phyloP scores from a whole-genome alignment of 257 asterid species.

The Solanum sitiens region DNA sequence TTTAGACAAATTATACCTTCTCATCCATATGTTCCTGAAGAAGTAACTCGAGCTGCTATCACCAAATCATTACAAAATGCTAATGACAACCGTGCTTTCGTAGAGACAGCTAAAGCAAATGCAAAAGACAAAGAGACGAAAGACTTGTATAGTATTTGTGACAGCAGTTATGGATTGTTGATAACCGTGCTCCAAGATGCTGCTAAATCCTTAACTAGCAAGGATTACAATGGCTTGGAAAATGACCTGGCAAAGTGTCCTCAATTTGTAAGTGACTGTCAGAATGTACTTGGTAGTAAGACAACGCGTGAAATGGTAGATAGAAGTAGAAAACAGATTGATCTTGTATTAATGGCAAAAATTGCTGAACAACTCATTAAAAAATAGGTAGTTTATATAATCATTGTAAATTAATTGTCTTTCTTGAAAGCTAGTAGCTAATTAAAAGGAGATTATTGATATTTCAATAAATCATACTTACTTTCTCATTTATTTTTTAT shows the following conservation, averaged over 20 bases:
- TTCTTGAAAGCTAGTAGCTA: not conserved
- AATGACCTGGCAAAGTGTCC: not conserved
- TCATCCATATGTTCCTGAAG: not conserved
- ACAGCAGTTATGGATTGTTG: not conserved
- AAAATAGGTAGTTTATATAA: not conserved
- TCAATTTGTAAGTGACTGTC: not conserved
- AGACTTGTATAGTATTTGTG: not conserved
- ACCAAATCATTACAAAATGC: not conserved
- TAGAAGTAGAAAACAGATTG: not conserved
- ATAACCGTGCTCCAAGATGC: not conserved
- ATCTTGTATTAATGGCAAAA: not conserved
- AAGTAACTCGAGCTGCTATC: not conserved
- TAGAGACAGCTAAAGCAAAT: not conserved
- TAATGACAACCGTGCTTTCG: not conserved
- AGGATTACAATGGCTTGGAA: not conserved
- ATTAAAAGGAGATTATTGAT: not conserved
- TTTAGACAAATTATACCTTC: not conserved
- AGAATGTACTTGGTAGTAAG: not conserved
- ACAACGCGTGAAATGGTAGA: not conserved
- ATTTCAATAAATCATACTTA: not conserved
- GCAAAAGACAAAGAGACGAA: not conserved
- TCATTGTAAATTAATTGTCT: not conserved
- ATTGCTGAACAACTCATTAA: not conserved
- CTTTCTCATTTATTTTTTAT: not conserved
- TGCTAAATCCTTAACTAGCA: not conserved